Percentiles rank a stretch among this genome's conserved stretches.
phyloP scores from a whole-genome alignment of 345 rosid species.

The Cardamine resedifolia region DNA sequence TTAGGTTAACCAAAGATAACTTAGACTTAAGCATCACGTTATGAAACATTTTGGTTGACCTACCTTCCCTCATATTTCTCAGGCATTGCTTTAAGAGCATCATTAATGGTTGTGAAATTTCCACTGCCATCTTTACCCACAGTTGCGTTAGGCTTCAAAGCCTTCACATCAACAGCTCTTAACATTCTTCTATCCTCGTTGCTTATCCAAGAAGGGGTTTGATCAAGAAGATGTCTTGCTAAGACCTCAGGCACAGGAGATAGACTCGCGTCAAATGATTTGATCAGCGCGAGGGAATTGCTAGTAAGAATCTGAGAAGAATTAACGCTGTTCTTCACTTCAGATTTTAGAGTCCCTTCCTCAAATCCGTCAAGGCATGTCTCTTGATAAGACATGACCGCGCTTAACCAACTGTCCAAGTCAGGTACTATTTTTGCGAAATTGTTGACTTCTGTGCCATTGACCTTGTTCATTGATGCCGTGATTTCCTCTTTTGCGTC shows the following conservation, averaged over 20 bases:
- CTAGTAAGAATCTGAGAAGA: conserved; percentile 56
- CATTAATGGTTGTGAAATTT: conserved; percentile 58
- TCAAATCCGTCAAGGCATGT: conserved; percentile 77
- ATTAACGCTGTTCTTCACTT: conserved; percentile 45
- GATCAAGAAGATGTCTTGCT: conserved; percentile 50
- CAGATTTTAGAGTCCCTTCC: conserved; percentile 53
- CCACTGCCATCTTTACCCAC: conserved; percentile 91
- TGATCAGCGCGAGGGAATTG: conserved; percentile 69
- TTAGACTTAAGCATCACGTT: background rate
- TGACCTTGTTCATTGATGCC: conserved; percentile 21
- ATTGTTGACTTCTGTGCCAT: conserved; percentile 22
- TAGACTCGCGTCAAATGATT: conserved; percentile 33
- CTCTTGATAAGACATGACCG: conserved; percentile 73
- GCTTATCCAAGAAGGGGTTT: conserved; percentile 57
- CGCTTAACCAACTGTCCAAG: conserved; percentile 72
- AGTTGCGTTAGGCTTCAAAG: conserved; percentile 50
- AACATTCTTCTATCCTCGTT: conserved; percentile 59
- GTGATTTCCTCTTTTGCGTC: conserved; percentile 57
- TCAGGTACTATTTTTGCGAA: conserved; percentile 35
- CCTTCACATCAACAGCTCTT: conserved; percentile 35
- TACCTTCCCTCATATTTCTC: conserved; percentile 58
- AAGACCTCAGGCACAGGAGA: background rate
- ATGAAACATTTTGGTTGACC: background rate
- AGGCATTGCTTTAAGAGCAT: conserved; percentile 68
- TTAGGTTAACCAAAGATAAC: background rate